Percentiles rank a stretch among this genome's conserved stretches.
phyloP scores from a whole-genome alignment of 306 rosid genomes.

The Amphicarpaea edgeworthii region DNA sequence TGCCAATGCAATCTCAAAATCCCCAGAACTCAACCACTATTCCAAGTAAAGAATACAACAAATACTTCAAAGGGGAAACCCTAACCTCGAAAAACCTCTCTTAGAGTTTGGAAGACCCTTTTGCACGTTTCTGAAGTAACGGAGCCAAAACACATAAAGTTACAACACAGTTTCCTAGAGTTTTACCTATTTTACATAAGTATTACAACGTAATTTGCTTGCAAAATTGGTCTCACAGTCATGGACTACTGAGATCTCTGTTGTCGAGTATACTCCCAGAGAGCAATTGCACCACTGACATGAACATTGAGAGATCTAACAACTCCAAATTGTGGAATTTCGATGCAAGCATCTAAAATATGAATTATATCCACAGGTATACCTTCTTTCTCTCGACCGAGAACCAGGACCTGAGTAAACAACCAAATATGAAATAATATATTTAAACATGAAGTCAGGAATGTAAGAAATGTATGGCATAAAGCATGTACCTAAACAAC shows the following conservation, averaged over 20 bases:
- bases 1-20: background rate
- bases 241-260: constrained; percentile 70
- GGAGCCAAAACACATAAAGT: background rate
- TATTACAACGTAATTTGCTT: background rate
- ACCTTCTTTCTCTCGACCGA: constrained; percentile 97
- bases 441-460: background rate
- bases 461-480: constrained; percentile 10
- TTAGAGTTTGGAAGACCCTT: background rate
- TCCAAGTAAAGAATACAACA: constrained; percentile 41
- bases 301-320: constrained; percentile 98
- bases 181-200: background rate
- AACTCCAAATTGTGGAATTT: constrained; percentile 94
- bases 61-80: constrained; percentile 1
- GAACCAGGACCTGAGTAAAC: constrained; percentile 80
- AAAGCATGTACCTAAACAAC: constrained; percentile 7
- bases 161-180: background rate
- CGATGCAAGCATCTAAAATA: constrained; percentile 84
- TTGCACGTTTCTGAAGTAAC: background rate
- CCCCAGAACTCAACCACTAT: background rate
- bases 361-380: constrained; percentile 94
- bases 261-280: constrained; percentile 96
- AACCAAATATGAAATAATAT: constrained; percentile 14
- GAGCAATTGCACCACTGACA: constrained; percentile 96
- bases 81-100: background rate
- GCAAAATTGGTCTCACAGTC: constrained; percentile 23